Conservation (phyloP, 2,329 filamentous ascomycete species). For the Graphilbum fragrans region DNA sequence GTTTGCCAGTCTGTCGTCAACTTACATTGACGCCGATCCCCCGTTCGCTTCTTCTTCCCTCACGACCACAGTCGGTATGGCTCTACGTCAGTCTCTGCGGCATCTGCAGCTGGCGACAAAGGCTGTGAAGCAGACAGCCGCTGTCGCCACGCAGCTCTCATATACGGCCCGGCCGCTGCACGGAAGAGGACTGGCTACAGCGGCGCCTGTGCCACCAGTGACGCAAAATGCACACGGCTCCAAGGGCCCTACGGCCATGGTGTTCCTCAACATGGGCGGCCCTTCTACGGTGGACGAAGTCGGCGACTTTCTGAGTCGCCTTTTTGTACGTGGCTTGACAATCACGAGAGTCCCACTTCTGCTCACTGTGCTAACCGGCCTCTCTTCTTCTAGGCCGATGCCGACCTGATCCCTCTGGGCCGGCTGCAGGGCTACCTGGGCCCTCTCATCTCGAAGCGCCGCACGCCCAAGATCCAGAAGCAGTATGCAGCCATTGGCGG, state of each 20-base stretch:
- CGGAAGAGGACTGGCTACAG: slow-evolving; percentile 39
- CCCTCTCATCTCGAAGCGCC: slow-evolving; percentile 69
- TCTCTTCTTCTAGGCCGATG: slow-evolving; percentile 58
- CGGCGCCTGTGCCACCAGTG: slow-evolving; percentile 52
- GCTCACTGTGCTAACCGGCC: slow-evolving; percentile 1
- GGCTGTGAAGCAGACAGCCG: neutral
- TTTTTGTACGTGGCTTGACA: slow-evolving; percentile 78
- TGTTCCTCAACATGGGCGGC: slow-evolving; percentile 98
- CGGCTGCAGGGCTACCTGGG: slow-evolving; percentile 84
- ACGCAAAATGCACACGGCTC: slow-evolving; percentile 61
- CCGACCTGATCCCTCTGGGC: slow-evolving; percentile 89
- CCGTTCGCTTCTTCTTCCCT: neutral
- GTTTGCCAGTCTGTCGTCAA: too few relatives aligned
- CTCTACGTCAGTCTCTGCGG: slow-evolving; percentile 21
- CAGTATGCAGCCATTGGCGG: slow-evolving; percentile 94
- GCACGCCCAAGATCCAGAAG: slow-evolving; percentile 92
- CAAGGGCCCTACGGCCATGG: slow-evolving; percentile 86
- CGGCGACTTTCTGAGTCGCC: slow-evolving; percentile 72
- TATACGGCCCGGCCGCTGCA: slow-evolving; percentile 14
- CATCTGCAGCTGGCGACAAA: slow-evolving; percentile 4
- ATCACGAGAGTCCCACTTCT: neutral
- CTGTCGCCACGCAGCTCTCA: slow-evolving; percentile 17
- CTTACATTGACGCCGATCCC: neutral
- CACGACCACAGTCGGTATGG: slow-evolving; percentile 23
- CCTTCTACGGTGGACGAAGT: slow-evolving; percentile 84